phyloP scores from a whole-genome alignment of 1,139 yeast genomes.

The Sugiyamaella pinicola region DNA sequence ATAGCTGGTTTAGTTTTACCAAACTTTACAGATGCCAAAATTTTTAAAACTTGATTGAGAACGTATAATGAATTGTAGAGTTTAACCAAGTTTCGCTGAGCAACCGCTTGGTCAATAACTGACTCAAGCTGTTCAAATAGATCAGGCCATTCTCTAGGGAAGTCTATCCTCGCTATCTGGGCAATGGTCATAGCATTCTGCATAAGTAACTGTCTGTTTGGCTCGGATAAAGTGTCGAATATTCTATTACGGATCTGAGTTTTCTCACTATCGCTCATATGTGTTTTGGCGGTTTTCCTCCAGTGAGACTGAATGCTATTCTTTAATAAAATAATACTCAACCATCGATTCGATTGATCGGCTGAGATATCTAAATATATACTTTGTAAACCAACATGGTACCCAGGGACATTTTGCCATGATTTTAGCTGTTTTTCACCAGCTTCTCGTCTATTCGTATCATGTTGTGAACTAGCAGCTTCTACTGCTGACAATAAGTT shows the following conservation, averaged over 20 bases:
- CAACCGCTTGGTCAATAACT: constrained; percentile 49
- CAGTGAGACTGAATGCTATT: constrained; percentile 84
- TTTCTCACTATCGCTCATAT: constrained; percentile 72
- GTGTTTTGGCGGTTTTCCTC: constrained; percentile 63
- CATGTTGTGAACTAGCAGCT: constrained; percentile 56
- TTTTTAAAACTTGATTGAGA: constrained; percentile 75
- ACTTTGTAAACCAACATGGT: constrained; percentile 56
- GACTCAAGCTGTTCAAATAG: constrained; percentile 65
- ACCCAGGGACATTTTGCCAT: constrained; percentile 70
- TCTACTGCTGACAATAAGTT: constrained; percentile 44
- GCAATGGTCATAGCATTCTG: constrained; percentile 87
- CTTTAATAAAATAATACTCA: constrained; percentile 83
- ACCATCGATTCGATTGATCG: constrained; percentile 74
- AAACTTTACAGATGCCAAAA: constrained; percentile 70
- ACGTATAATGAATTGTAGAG: constrained; percentile 65
- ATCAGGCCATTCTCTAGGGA: constrained; percentile 84
- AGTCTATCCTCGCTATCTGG: constrained; percentile 77
- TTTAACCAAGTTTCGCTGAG: constrained; percentile 51
- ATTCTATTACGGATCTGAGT: constrained; percentile 58
- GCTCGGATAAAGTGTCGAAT: constrained; percentile 64
- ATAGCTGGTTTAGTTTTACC: constrained; percentile 81
- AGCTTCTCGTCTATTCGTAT: constrained; percentile 51
- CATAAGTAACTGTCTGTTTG: constrained; percentile 68
- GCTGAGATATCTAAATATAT: constrained; percentile 61
- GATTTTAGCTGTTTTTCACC: constrained; percentile 70